phyloP scores from a whole-genome alignment of 2,329 filamentous ascomycete species.

The Curvularia hawaiiensis region DNA sequence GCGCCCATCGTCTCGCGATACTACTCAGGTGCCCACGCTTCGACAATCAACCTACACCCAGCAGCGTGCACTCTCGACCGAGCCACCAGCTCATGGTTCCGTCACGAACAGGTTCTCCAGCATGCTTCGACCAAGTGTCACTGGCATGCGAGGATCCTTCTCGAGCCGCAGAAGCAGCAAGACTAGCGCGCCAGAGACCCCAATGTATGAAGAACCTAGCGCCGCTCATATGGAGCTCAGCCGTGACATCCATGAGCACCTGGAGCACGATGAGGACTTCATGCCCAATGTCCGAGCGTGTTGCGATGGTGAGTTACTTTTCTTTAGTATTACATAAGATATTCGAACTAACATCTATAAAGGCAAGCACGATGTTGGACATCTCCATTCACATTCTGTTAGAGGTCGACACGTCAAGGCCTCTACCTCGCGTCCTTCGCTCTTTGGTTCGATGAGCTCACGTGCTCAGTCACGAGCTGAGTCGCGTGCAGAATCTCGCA shows the following conservation, averaged over 20 bases:
- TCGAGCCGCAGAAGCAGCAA: slow-evolving; percentile 52
- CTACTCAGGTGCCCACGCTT: slow-evolving; percentile 49
- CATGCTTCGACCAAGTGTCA: slow-evolving; percentile 51
- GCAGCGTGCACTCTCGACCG: slow-evolving; percentile 39
- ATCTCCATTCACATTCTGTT: slow-evolving; percentile 45
- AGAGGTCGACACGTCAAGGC: slow-evolving; percentile 40
- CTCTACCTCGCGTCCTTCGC: slow-evolving; percentile 32
- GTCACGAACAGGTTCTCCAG: slow-evolving; percentile 52
- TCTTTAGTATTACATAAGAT: slow-evolving; percentile 3
- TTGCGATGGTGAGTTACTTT: slow-evolving; percentile 79
- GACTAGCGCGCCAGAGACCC: slow-evolving; percentile 40
- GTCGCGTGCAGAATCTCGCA: slow-evolving; percentile 25
- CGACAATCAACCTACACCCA: slow-evolving; percentile 52
- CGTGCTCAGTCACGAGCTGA: slow-evolving; percentile 39
- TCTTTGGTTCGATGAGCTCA: slow-evolving; percentile 43
- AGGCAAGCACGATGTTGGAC: slow-evolving; percentile 59
- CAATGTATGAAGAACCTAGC: slow-evolving; percentile 60
- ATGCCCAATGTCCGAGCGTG: slow-evolving; percentile 96
- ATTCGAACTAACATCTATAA: slow-evolving; percentile 20
- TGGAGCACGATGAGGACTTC: slow-evolving; percentile 76
- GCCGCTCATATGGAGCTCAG: slow-evolving; percentile 79
- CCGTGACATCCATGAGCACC: slow-evolving; percentile 75
- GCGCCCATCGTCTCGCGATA: slow-evolving; percentile 45
- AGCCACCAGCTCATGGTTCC: slow-evolving; percentile 46
- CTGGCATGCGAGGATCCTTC: slow-evolving; percentile 55